Base-by-base conservation (phyloP, 2,329 filamentous ascomycete genomes). In the Botrytis byssoidea region DNA sequence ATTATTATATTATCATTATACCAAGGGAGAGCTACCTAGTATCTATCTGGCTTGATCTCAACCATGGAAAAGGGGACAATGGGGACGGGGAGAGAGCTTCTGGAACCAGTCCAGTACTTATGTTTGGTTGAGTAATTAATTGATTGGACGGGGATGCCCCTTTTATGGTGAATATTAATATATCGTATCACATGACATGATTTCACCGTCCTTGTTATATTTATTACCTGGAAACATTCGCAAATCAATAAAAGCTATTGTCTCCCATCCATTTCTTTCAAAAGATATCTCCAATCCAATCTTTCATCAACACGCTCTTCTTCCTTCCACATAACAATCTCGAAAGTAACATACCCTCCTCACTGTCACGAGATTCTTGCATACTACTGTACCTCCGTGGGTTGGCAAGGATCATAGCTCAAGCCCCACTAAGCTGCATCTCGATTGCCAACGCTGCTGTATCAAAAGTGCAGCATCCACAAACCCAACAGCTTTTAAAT, bases 391-490 rank as follows among this genome's bases (percentile, higher is more conserved):
- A 18, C 51, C 51, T 37, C 46, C 32, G 35, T 25, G 46, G 42
- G 25, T 40, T 57, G n/a, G 46, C 48, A 68, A 68, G 69, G 60
- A 71, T 71, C 20, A 70, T 42, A 64, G 42, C 46, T 65, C 32
- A 32, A 48, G 46, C 69, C 68, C 72, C 59, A 71, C 72, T 73
- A 63, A 63, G 72, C 69, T 74, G 71, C 71, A 60, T 68, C 51
- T 72, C 64, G 40, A 72, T 71, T 74, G 72, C 61, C 72, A 74
- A 71, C 72, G 72, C 60, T 70, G 72, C 72, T 74, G 67, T 70
- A 70, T 73, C 65, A 64, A 69, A 70, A 70, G 67, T 71, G 67
- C 59, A 42, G 67, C 59, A 73, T 70, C 67, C 70, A 67, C 70
- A 57, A 72, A 72, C 70, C 60, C 55, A 69, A 69, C 63, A 60